These are phyloP conservation scores for Nevesoporus exiguus DNA, from an alignment of 768 basidiomycete genomes.

Conservation along the genomic window DNA sequence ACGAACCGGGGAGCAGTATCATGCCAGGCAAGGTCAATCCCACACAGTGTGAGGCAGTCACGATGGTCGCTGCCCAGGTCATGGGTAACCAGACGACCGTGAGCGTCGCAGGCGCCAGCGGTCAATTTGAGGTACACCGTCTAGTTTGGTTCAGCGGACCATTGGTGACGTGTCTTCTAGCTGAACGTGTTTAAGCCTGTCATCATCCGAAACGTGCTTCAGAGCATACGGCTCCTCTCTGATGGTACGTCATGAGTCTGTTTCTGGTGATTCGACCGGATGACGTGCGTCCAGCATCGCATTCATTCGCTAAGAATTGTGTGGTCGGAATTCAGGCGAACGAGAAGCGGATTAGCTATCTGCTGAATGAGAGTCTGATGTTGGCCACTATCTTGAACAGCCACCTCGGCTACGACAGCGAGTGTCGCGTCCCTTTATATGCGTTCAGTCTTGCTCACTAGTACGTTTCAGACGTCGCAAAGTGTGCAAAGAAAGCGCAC, in stretches of 20 bases:
- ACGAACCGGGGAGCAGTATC: slow-evolving; percentile 98
- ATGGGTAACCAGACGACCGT: slow-evolving; percentile 97
- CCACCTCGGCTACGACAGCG: slow-evolving; percentile 95
- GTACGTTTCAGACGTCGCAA: slow-evolving; percentile 76
- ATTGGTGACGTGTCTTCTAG: slow-evolving; percentile 37
- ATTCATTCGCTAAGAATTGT: slow-evolving; percentile 97
- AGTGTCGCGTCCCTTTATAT: slow-evolving; percentile 34
- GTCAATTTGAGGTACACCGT: slow-evolving; percentile 86
- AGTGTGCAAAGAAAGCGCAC: slow-evolving; percentile 99
- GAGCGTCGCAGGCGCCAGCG: slow-evolving; percentile 88
- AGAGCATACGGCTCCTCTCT: slow-evolving; percentile 88
- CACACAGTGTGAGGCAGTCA: slow-evolving; percentile 97
- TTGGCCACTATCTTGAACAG: slow-evolving; percentile 96
- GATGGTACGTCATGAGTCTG: slow-evolving; percentile 58
- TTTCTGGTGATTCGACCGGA: not conserved
- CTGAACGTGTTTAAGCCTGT: slow-evolving; percentile 99
- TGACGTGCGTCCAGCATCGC: slow-evolving; percentile 50
- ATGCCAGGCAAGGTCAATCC: slow-evolving; percentile 99
- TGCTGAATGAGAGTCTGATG: slow-evolving; percentile 96
- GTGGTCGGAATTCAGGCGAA: slow-evolving; percentile 96
- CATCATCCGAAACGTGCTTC: slow-evolving; percentile 95
- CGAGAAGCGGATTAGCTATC: slow-evolving; percentile 83
- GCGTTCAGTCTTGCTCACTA: slow-evolving; percentile 7
- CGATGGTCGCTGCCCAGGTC: slow-evolving; percentile 98
- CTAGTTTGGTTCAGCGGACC: not conserved